phyloP scores from a whole-genome alignment of 2,329 filamentous ascomycete species.

The Domatiomyces globalis region DNA sequence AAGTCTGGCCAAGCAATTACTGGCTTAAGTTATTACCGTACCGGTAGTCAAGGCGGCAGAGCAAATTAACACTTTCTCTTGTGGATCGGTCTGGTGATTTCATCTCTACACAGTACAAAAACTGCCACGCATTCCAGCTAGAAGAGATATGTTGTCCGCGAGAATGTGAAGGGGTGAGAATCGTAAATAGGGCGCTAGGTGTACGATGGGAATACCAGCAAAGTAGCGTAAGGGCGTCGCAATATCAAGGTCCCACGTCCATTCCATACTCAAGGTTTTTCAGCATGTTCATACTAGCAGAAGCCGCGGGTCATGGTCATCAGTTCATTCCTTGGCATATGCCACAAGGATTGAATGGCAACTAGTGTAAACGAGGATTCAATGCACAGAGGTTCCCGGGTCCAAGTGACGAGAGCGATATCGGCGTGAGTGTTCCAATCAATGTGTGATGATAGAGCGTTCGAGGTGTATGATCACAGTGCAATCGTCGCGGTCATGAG shows the following conservation, averaged over 20 bases:
- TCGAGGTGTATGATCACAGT: neutral
- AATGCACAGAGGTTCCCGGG: neutral
- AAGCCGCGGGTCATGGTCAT: neutral
- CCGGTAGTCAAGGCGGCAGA: too few species aligned
- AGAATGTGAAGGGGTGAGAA: neutral
- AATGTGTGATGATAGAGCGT: neutral
- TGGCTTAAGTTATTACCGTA: too few species aligned
- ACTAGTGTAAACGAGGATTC: neutral
- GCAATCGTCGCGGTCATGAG: neutral
- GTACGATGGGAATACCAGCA: neutral
- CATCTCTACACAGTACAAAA: neutral
- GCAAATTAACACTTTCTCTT: too few species aligned
- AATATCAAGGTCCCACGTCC: neutral
- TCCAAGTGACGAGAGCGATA: neutral
- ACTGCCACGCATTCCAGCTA: neutral
- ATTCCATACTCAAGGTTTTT: neutral
- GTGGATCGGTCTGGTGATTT: neutral
- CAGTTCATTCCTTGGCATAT: neutral
- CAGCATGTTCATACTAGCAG: neutral
- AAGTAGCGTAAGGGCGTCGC: neutral
- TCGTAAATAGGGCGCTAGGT: neutral
- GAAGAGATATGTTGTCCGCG: neutral
- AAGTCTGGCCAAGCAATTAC: too few species aligned
- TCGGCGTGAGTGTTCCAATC: neutral
- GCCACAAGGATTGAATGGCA: neutral